Evolutionary conservation across 257 asterid genomes (phyloP).

Genomic region (Lithospermum erythrorhizon): DNA sequence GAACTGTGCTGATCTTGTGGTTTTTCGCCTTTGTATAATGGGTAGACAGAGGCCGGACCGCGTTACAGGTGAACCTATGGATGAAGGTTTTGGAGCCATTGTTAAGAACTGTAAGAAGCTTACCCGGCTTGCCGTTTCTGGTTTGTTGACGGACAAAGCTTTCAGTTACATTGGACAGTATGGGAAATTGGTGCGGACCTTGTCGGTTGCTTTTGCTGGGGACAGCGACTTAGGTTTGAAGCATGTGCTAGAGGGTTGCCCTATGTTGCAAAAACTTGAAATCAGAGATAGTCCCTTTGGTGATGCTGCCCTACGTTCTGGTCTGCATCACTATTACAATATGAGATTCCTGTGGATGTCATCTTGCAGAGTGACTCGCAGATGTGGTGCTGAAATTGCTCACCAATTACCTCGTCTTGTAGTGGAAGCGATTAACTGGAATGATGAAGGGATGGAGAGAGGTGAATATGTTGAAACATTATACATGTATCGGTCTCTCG

Average conservation of each 20-base stretch:
- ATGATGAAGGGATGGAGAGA: constrained; percentile 9
- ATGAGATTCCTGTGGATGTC: constrained; percentile 56
- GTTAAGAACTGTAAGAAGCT: constrained; percentile 53
- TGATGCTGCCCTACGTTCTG: constrained; percentile 33
- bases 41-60: constrained; percentile 40
- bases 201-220: constrained; percentile 50
- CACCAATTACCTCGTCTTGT: constrained; percentile 31
- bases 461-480: constrained; percentile 26
- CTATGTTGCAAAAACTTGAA: constrained; percentile 42
- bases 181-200: constrained; percentile 37
- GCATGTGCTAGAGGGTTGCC: constrained; percentile 40
- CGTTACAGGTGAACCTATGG: constrained; percentile 39
- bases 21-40: constrained; percentile 50
- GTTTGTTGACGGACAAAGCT: constrained; percentile 37
- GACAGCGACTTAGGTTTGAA: constrained; percentile 33
- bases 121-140: constrained; percentile 42
- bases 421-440: constrained; percentile 28
- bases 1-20: constrained; percentile 39
- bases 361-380: constrained; percentile 28
- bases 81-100: constrained; percentile 51
- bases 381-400: constrained; percentile 32
- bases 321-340: constrained; percentile 39
- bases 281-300: constrained; percentile 54
- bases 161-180: constrained; percentile 36
- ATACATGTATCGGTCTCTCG: constrained; percentile 47